These are phyloP conservation scores for Diaporthe amygdali DNA, from an alignment of 2,329 filamentous ascomycete species.

Conservation along the genomic window DNA sequence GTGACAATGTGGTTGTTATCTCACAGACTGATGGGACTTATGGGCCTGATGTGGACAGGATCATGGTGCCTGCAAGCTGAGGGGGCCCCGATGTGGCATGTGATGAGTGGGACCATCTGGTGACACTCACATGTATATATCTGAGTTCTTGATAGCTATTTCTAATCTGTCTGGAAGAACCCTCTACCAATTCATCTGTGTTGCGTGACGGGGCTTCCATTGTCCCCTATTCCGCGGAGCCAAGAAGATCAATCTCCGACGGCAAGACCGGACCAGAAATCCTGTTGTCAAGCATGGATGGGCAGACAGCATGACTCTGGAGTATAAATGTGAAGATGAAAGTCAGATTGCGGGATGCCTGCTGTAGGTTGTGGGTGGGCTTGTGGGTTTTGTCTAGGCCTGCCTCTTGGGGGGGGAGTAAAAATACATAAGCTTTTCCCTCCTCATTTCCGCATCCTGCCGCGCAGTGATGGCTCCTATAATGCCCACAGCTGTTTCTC, in stretches of 20 bases:
- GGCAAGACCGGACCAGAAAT: background rate
- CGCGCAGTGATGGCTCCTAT: too few relatives aligned
- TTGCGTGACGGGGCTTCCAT: background rate
- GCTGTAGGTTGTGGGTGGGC: background rate
- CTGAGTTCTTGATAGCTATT: too few relatives aligned
- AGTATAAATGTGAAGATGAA: background rate
- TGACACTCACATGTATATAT: background rate
- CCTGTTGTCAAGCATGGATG: background rate
- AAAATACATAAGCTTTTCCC: background rate
- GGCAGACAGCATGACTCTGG: background rate
- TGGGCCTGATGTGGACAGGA: constrained; percentile 58
- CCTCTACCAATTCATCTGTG: background rate
- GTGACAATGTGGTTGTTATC: constrained; percentile 54
- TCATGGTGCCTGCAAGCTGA: constrained; percentile 52
- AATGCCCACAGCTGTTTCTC: background rate
- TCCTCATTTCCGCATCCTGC: background rate
- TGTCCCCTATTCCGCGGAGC: background rate
- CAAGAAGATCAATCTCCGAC: background rate
- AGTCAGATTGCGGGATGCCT: background rate
- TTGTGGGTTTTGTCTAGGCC: too few relatives aligned
- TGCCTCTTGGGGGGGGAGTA: too few relatives aligned
- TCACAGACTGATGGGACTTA: constrained; percentile 43
- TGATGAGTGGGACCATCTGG: background rate
- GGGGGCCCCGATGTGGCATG: background rate
- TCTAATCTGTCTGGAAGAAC: too few relatives aligned